Evolutionary conservation across 257 asterid species (phyloP), one percentile per base, ranked within the genome.

Genomic region (Salvia splendens): DNA sequence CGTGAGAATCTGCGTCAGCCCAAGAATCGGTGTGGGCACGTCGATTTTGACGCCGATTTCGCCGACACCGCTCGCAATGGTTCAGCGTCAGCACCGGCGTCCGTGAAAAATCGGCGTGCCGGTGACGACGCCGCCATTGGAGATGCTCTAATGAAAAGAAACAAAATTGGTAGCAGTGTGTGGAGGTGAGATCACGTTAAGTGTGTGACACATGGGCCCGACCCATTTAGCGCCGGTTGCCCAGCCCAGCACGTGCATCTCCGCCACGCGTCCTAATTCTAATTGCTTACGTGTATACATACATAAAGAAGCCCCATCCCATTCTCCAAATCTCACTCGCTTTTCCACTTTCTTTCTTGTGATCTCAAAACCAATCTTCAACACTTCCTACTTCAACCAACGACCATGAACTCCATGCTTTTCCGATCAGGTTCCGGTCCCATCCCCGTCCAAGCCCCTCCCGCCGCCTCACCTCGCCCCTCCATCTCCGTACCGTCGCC

Each of bases 401-500:
- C 52, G 30, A 32, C 45, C 36, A 46, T 89, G 95, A 71, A 77
- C 40, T 71, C 83, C 20, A 72, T 79, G 58, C 76, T 89, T 16
- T 64, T 71, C 16, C 80, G 95, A 65, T 78, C 88, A 17, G 79
- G 82, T 8, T 85, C 92, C 64, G 84, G 86, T 60, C 66, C 82
- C 2, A 8, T 81, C 4, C 76, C 84, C 8, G 35, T 51, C 65
- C 78, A 68, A 5, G 8, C 64, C 15, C 72, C 73, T 5, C 60
- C 49, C 5, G 17, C 80, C 30, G 46, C 49, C 15, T 73, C 87
- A 15, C 66, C 75, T 1, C 65, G 70, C 5, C 55, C 66, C n/a
- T 55, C 83, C 4, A 60, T 4, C 8, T 50, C 82, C 5, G 5
- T 41, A 20, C 24, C 24, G 24, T 20, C 24, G 24, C 24, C 24